Evolutionary conservation across 1,284 basidiomycete genomes (phyloP).

Genomic region (Singerocomus inundabilis): DNA sequence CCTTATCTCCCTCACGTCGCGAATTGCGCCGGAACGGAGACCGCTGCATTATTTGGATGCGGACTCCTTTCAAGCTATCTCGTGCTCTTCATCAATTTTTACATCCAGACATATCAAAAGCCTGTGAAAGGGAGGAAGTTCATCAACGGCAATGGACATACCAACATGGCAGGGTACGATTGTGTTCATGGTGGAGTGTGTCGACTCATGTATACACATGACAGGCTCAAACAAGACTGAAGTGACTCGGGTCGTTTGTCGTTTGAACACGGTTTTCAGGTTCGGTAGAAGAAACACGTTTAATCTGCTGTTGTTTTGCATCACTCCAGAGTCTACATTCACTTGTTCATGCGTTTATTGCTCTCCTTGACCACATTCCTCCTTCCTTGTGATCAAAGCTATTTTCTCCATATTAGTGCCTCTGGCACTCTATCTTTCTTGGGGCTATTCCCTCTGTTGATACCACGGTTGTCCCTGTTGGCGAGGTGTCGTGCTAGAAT

Average conservation of each 20-base stretch:
- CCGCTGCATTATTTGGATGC: constrained; percentile 89
- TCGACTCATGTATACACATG: constrained; percentile 1
- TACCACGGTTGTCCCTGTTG: constrained; percentile 10
- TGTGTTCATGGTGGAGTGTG: not conserved
- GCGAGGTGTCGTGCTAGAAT: constrained; percentile 3
- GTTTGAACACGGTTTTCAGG: not conserved
- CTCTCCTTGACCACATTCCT: constrained; percentile 8
- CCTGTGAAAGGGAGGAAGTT: constrained; percentile 44
- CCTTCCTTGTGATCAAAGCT: constrained; percentile 11
- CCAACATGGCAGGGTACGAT: constrained; percentile 20
- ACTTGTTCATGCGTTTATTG: constrained; percentile 9
- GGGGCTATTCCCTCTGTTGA: constrained; percentile 13
- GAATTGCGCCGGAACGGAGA: constrained; percentile 87
- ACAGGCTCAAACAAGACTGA: constrained; percentile 29
- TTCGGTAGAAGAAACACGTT: constrained; percentile 5
- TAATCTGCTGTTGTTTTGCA: constrained; percentile 15
- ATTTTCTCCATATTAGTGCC: constrained; percentile 16
- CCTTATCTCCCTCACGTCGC: constrained; percentile 64
- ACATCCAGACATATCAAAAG: constrained; percentile 81
- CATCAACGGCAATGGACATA: constrained; percentile 39
- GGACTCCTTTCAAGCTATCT: constrained; percentile 87
- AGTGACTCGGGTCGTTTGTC: not conserved
- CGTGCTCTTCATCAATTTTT: constrained; percentile 89
- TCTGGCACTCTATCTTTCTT: constrained; percentile 16
- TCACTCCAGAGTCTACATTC: constrained; percentile 8